Evolutionary conservation across 2,329 filamentous ascomycete genomes (phyloP).

Genomic region (Pestalotiopsis sp.): DNA sequence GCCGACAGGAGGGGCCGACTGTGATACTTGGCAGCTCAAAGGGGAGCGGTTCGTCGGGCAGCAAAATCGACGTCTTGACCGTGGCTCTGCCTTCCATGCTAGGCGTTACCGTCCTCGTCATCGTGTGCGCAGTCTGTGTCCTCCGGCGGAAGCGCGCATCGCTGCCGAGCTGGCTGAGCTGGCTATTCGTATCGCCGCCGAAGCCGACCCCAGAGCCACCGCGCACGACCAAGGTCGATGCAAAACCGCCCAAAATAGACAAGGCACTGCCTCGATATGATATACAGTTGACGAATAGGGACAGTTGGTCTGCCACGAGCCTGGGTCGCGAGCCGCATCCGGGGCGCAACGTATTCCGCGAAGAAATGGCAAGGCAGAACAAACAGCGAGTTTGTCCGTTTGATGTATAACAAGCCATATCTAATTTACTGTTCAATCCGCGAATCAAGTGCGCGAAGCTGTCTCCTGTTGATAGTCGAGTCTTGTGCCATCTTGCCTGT

Average conservation of each 20-base stretch:
- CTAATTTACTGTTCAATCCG: no score
- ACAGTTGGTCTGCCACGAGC: neutral
- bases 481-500: no score
- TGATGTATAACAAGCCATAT: no score
- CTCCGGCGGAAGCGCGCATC: neutral
- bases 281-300: neutral
- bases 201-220: neutral
- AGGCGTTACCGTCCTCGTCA: neutral
- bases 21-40: neutral
- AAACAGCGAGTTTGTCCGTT: neutral
- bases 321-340: neutral
- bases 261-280: neutral
- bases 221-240: neutral
- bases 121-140: neutral
- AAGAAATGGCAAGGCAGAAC: conserved; percentile 4
- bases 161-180: neutral
- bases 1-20: neutral
- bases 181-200: neutral
- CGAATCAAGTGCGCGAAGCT: no score
- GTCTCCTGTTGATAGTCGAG: no score
- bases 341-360: conserved; percentile 2
- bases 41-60: no score
- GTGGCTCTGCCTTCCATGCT: neutral
- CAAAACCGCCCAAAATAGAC: neutral
- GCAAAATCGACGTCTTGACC: neutral